Conservation (phyloP, 1,284 basidiomycete species). For the Rhodotorula sp. region DNA sequence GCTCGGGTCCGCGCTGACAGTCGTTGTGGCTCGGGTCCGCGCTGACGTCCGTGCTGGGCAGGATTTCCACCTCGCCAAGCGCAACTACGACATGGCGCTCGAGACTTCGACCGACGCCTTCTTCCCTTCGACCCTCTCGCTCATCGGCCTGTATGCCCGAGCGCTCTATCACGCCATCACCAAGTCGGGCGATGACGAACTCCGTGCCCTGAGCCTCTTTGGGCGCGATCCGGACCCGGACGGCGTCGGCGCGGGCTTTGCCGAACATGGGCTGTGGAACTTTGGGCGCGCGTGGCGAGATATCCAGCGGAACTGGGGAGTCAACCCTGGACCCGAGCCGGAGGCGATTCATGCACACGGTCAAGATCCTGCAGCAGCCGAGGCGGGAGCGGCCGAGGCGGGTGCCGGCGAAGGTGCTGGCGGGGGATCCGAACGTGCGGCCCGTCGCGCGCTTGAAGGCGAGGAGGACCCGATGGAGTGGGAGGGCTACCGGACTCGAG, state of each 20-base stretch:
- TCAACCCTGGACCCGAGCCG: conserved; percentile 34
- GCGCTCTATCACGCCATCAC: conserved; percentile 77
- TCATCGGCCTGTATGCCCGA: conserved; percentile 78
- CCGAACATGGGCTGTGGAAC: conserved; percentile 20
- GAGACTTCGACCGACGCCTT: conserved; percentile 86
- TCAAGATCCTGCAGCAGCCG: neutral
- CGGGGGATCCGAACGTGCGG: conserved; percentile 4
- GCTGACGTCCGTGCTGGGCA: conserved; percentile 46
- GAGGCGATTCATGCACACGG: neutral
- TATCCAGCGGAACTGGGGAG: conserved; percentile 35
- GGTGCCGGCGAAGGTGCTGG: neutral
- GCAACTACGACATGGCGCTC: conserved; percentile 87
- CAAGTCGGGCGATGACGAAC: conserved; percentile 53
- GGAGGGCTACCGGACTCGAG: conserved; percentile 12
- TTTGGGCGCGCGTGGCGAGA: conserved; percentile 36
- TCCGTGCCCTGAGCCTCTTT: conserved; percentile 43
- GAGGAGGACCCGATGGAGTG: conserved; percentile 34
- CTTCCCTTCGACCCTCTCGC: conserved; percentile 77
- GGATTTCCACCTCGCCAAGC: conserved; percentile 96
- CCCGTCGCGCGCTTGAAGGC: conserved; percentile 28
- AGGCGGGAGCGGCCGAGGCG: neutral
- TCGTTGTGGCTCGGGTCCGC: neutral
- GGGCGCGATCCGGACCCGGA: conserved; percentile 14
- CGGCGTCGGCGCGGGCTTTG: conserved; percentile 4
- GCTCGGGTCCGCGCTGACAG: neutral